Evolutionary conservation across 768 basidiomycete species (phyloP).

Genomic region (Pleurotus citrinopileatus): DNA sequence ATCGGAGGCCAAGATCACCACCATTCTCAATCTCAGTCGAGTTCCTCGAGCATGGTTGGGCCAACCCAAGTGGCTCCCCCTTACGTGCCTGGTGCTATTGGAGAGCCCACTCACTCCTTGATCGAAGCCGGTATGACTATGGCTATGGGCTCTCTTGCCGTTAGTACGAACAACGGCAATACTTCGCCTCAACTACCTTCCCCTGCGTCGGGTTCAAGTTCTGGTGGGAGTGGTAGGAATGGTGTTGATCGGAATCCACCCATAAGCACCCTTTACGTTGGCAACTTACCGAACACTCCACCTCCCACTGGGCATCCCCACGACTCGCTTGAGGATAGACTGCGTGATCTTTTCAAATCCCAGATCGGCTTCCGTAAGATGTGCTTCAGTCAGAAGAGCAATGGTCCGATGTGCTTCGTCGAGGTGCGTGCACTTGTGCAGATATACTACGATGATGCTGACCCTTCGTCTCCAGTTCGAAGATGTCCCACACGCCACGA

Average conservation of each 20-base stretch:
- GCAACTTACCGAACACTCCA: constrained; percentile 85
- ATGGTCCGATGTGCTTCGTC: constrained; percentile 99
- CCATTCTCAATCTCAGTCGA: constrained; percentile 24
- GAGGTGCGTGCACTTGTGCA: constrained; percentile 59
- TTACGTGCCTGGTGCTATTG: constrained; percentile 16
- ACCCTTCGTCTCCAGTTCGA: constrained; percentile 63
- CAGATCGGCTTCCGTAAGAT: constrained; percentile 88
- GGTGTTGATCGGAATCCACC: constrained; percentile 92
- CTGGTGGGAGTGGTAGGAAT: constrained; percentile 36
- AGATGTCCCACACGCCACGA: constrained; percentile 79
- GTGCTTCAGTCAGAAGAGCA: constrained; percentile 93
- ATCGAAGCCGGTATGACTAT: constrained; percentile 32
- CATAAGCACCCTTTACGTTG: constrained; percentile 99
- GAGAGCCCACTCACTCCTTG: constrained; percentile 14
- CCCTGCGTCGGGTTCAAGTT: constrained; percentile 64
- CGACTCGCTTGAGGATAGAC: constrained; percentile 82
- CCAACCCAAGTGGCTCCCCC: constrained; percentile 21
- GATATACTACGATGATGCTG: constrained; percentile 41
- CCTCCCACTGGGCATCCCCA: constrained; percentile 69
- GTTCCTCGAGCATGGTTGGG: constrained; percentile 28
- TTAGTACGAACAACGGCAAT: constrained; percentile 52
- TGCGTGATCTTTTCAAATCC: constrained; percentile 77
- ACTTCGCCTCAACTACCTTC: constrained; percentile 77
- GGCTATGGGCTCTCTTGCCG: constrained; percentile 44
- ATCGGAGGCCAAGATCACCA: constrained; percentile 10